phyloP scores from a whole-genome alignment of 306 rosid species.

The Inga leiocalycina region DNA sequence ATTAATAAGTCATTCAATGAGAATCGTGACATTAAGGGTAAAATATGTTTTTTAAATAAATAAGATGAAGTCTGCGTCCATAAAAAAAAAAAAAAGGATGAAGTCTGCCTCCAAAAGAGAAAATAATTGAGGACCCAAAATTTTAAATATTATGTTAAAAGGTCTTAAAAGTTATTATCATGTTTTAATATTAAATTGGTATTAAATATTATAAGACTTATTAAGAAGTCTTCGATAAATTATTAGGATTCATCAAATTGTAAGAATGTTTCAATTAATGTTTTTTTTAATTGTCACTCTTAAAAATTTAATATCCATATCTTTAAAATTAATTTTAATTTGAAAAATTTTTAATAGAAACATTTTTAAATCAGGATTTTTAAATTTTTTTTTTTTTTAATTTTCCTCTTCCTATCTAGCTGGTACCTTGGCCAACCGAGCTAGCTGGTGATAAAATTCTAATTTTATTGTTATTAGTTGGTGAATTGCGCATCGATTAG shows the following conservation, averaged over 20 bases:
- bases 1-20: not conserved
- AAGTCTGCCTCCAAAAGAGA: not conserved
- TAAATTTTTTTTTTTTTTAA: not conserved
- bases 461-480: slow-evolving; percentile 7
- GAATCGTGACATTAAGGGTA: not conserved
- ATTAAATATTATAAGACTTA: not conserved
- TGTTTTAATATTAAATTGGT: not conserved
- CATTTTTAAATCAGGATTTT: not conserved
- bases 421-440: not conserved
- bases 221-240: not conserved
- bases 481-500: not conserved
- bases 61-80: not conserved
- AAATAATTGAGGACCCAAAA: not conserved
- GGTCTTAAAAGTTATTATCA: not conserved
- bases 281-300: not conserved
- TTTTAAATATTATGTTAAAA: not conserved
- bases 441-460: not conserved
- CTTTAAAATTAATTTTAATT: not conserved
- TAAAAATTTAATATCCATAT: not conserved
- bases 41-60: not conserved
- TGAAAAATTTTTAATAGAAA: not conserved
- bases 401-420: not conserved
- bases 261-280: no score
- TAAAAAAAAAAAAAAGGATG: not conserved
- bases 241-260: no score